Conservation (phyloP, 2,329 filamentous ascomycete genomes). For the Rugonectria rugulosa region DNA sequence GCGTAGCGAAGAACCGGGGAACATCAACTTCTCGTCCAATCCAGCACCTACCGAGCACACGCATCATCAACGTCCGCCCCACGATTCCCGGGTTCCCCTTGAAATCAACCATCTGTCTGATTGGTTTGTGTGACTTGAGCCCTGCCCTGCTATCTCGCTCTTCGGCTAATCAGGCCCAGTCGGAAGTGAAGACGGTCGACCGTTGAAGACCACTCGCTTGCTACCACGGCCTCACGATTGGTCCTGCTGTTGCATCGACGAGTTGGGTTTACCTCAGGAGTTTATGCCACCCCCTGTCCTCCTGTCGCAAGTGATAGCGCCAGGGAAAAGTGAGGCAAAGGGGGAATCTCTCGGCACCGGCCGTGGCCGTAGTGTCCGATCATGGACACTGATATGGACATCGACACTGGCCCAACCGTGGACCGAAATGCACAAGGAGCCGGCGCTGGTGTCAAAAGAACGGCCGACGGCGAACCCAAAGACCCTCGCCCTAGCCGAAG, state of each 20-base stretch:
- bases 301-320: slow-evolving; percentile 1
- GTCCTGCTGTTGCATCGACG: slow-evolving; percentile 2
- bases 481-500: slow-evolving; percentile 53
- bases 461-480: slow-evolving; percentile 50
- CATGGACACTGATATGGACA: slow-evolving; percentile 50
- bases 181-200: background rate
- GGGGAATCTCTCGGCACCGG: background rate
- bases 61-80: slow-evolving; percentile 2
- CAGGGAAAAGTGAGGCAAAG: slow-evolving; percentile 10
- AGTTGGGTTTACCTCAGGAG: slow-evolving; percentile 7
- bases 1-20: background rate
- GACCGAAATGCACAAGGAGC: slow-evolving; percentile 13
- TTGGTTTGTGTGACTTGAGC: background rate
- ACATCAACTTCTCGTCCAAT: background rate
- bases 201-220: slow-evolving; percentile 3
- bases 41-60: background rate
- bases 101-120: background rate
- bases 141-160: background rate
- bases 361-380: slow-evolving; percentile 42
- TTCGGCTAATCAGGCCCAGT: background rate
- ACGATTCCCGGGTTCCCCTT: background rate
- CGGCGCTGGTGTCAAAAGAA: slow-evolving; percentile 56
- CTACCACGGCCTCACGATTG: background rate
- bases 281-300: background rate
- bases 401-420: slow-evolving; percentile 10